Evolutionary conservation across 805 yeast genomes (phyloP).

Genomic region (Kazachstania bromeliacearum): DNA sequence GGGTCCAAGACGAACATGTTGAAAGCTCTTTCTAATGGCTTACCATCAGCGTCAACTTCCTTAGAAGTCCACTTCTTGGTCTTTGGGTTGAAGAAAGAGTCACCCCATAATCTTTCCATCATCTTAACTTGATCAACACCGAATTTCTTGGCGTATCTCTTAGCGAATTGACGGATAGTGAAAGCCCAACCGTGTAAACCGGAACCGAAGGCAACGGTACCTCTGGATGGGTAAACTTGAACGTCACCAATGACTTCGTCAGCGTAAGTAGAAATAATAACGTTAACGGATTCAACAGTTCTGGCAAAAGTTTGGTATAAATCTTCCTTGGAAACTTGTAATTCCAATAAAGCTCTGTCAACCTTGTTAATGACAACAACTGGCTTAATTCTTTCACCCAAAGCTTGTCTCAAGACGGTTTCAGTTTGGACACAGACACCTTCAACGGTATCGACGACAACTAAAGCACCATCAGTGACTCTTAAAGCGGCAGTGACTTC

Average conservation of each 20-base stretch:
- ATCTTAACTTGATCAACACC: constrained; percentile 97
- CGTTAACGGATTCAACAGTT: constrained; percentile 99
- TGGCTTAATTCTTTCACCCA: constrained; percentile 99
- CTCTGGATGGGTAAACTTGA: constrained; percentile 97
- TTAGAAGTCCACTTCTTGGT: constrained; percentile 98
- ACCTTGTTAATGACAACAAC: constrained; percentile 98
- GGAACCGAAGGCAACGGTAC: constrained; percentile 99
- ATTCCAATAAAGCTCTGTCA: constrained; percentile 97
- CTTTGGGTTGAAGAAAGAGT: constrained; percentile 99
- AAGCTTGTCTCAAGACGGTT: constrained; percentile 97
- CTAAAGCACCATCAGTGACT: constrained; percentile 99
- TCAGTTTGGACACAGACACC: constrained; percentile 99
- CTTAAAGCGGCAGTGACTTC: constrained; percentile 99
- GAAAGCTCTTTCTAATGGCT: constrained; percentile 96
- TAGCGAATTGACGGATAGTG: constrained; percentile 97
- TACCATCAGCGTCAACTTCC: constrained; percentile 92
- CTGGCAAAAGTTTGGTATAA: constrained; percentile 96
- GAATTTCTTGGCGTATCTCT: constrained; percentile 96
- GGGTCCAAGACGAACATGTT: constrained; percentile 98
- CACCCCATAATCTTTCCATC: constrained; percentile 99
- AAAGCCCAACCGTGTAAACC: constrained; percentile 99
- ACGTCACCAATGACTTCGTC: constrained; percentile 88
- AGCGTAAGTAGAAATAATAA: constrained; percentile 89
- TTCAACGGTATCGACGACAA: constrained; percentile 97
- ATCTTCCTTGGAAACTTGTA: constrained; percentile 98